These are phyloP conservation scores for Cucurbita maxima DNA, from an alignment of 306 rosid genomes.

Conservation along the genomic window DNA sequence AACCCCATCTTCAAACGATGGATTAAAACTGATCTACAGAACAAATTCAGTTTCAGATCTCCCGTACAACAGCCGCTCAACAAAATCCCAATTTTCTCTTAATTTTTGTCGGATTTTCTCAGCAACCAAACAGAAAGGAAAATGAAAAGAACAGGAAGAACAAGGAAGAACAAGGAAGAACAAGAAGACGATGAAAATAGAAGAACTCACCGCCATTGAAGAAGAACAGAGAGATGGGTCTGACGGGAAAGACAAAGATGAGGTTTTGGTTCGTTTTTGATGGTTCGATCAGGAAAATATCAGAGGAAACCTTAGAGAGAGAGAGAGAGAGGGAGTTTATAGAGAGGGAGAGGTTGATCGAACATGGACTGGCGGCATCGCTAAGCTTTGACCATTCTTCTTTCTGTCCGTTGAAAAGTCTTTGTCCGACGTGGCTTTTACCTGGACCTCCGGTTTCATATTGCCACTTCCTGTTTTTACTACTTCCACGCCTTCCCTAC, in stretches of 20 bases:
- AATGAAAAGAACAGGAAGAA: neutral
- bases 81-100: neutral
- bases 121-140: neutral
- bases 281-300: no score
- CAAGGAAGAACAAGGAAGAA: no score
- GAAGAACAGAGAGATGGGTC: neutral
- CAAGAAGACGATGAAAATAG: neutral
- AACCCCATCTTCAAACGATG: neutral
- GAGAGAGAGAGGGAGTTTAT: neutral
- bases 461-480: neutral
- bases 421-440: neutral
- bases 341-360: neutral
- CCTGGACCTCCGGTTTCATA: neutral
- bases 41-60: neutral
- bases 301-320: neutral
- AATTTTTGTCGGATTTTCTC: no score
- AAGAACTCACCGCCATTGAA: constrained; percentile 1
- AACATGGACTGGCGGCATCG: neutral
- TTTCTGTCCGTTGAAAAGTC: neutral
- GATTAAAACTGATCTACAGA: neutral
- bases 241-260: neutral
- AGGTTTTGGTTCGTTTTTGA: neutral
- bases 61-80: neutral
- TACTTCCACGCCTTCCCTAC: neutral
- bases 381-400: neutral